Conservation (phyloP, 2,329 filamentous ascomycete species). For the Sarocladium oryzae region DNA sequence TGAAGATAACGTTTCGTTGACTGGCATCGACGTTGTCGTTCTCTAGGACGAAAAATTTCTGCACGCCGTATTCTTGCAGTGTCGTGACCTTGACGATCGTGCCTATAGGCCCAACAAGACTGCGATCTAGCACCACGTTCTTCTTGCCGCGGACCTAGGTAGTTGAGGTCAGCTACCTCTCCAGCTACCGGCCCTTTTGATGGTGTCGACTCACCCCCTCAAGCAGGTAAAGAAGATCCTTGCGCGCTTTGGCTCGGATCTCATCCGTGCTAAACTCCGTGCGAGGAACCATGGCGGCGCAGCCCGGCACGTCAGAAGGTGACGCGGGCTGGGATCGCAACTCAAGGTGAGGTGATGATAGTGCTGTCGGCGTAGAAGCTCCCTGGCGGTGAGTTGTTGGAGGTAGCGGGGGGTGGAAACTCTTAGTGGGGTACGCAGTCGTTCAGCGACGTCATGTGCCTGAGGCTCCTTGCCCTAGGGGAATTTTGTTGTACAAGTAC, state of each 20-base stretch:
- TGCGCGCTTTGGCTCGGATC: conserved; percentile 74
- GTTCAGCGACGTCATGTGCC: conserved; percentile 7
- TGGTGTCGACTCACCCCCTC: conserved; percentile 72
- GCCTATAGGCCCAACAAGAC: conserved; percentile 81
- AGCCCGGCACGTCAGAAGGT: conserved; percentile 35
- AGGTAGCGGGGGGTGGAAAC: neutral
- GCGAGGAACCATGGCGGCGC: conserved; percentile 61
- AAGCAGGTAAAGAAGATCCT: conserved; percentile 83
- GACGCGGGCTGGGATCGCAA: neutral
- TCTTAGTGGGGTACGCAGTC: neutral
- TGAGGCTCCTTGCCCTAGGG: neutral
- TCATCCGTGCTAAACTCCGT: conserved; percentile 67
- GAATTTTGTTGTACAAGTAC: neutral
- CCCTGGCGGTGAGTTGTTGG: conserved; percentile 1
- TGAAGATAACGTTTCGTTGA: conserved; percentile 91
- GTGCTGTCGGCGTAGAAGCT: neutral
- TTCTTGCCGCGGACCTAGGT: conserved; percentile 93
- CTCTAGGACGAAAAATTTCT: conserved; percentile 95
- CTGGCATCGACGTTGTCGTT: conserved; percentile 92
- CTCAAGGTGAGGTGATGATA: neutral
- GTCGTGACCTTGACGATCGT: conserved; percentile 93
- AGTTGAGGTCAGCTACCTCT: conserved; percentile 11
- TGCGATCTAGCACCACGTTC: conserved; percentile 89
- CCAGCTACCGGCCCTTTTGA: conserved; percentile 19
- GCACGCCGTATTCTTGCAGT: conserved; percentile 93